Base-by-base conservation (phyloP, 1,284 basidiomycete species). In the Trichosporon inkin region DNA sequence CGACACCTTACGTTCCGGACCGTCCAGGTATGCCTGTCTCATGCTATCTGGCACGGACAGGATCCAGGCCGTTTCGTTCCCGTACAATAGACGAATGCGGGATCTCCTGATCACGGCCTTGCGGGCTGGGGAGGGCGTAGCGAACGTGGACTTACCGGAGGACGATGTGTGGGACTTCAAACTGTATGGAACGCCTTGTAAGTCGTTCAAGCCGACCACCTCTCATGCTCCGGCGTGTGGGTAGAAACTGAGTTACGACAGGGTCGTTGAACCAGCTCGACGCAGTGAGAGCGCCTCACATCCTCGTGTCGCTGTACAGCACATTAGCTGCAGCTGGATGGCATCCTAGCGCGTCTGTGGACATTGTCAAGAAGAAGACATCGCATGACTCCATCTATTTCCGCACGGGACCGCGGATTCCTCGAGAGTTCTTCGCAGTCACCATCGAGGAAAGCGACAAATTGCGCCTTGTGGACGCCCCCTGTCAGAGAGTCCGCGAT, bases 21-120 rank as follows among this genome's bases (percentile, higher is more conserved):
- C 51, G 13, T 19, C 51, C 10, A 53, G 10, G 14, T 57, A 52
- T 49, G 56, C 56, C 3, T 39, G 49, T 28, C 16, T 57, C 20
- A 52, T 52, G 37, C 56, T 57, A 10, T 39, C 35, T 14, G 22
- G 28, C 13, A n/a, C 52, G 14, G 57, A 58, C 57, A 49, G 44
- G 22, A 49, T 49, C 44, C 44, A 49, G 10, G 44, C 44, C 24
- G 28, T 49, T 16, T 49, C 44, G 16, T 49, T 49, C 16, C 44
- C 44, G 10, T 49, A 49, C 22, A 49, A 28, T 24, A 49, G 44
- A 14, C 44, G 44, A 4, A 49, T 19, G 2, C 44, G 44, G n/a
- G 44, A 49, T n/a, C 24, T 49, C 2, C 44, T 49, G 22, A 22
- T 49, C 10, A 28, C 44, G 28, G 44, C 44, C 11, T 13, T 53